Evolutionary conservation across 2,329 filamentous ascomycete genomes (phyloP).

Genomic region (Clarireedia homoeocarpa): DNA sequence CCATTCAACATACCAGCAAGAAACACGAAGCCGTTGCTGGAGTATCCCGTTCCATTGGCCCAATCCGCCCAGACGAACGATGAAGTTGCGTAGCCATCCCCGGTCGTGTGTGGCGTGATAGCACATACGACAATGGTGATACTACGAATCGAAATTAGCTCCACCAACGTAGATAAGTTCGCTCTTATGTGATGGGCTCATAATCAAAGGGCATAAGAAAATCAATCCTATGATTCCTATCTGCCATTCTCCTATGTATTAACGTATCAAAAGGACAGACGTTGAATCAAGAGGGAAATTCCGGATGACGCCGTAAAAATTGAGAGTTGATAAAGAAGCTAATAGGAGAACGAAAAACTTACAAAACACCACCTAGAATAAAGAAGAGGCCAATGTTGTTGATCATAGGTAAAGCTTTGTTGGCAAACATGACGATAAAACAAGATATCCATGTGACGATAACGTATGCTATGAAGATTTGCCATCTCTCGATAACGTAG

Average conservation of each 20-base stretch:
- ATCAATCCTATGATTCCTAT: no score
- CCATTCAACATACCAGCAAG: conserved; percentile 57
- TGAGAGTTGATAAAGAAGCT: no score
- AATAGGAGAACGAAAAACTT: conserved; percentile 35
- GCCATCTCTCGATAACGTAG: conserved; percentile 39
- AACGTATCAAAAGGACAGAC: no score
- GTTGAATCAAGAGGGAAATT: no score
- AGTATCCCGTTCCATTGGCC: conserved; percentile 37
- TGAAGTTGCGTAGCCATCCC: conserved; percentile 33
- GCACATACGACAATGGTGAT: conserved; percentile 41
- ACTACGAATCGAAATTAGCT: background rate
- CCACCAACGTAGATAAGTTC: background rate
- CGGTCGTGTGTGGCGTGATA: conserved; percentile 42
- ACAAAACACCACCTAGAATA: conserved; percentile 41
- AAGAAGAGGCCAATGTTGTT: conserved; percentile 48
- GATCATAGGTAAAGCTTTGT: conserved; percentile 42
- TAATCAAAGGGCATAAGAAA: background rate
- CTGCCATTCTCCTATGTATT: no score
- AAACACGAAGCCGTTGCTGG: conserved; percentile 48
- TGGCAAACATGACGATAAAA: conserved; percentile 43
- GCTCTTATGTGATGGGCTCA: background rate
- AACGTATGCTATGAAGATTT: conserved; percentile 42
- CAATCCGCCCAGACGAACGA: conserved; percentile 39
- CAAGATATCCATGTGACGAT: conserved; percentile 40
- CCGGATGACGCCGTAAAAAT: no score